Evolutionary conservation across 805 yeast genomes (phyloP).

Genomic region (Hanseniaspora meyeri): DNA sequence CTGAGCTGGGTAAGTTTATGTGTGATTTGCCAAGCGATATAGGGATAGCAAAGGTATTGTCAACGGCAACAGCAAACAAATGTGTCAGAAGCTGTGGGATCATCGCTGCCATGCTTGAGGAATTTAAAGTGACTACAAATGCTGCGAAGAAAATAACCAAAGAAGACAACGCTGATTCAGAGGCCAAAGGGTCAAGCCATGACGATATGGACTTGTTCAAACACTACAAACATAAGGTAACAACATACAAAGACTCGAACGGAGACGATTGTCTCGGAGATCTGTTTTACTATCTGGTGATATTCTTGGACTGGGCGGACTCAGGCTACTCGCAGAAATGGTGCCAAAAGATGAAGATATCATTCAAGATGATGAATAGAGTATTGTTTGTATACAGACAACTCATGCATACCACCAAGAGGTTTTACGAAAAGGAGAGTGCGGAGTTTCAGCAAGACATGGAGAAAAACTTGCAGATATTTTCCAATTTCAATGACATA

Average conservation of each 20-base stretch:
- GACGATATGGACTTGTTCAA: slow-evolving; percentile 17
- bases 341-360: slow-evolving; percentile 78
- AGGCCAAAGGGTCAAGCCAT: not conserved
- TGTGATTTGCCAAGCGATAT: slow-evolving; percentile 89
- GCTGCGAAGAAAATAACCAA: slow-evolving; percentile 20
- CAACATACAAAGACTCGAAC: slow-evolving; percentile 24
- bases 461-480: slow-evolving; percentile 18
- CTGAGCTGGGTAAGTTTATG: slow-evolving; percentile 71
- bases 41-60: slow-evolving; percentile 63
- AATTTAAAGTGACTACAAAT: slow-evolving; percentile 54
- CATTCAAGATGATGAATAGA: slow-evolving; percentile 56
- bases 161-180: not conserved
- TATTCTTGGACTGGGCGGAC: slow-evolving; percentile 66
- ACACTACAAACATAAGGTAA: slow-evolving; percentile 17
- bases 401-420: slow-evolving; percentile 38
- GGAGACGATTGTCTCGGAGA: slow-evolving; percentile 52
- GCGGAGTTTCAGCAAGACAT: slow-evolving; percentile 18
- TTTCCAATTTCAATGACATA: slow-evolving; percentile 15
- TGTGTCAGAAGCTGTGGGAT: slow-evolving; percentile 51
- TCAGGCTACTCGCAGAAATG: slow-evolving; percentile 58
- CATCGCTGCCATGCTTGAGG: slow-evolving; percentile 73
- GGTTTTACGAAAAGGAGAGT: slow-evolving; percentile 29
- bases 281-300: slow-evolving; percentile 60
- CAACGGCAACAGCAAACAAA: slow-evolving; percentile 53
- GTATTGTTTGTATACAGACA: slow-evolving; percentile 64